These are phyloP conservation scores for Pterocarpus santalinus DNA, from an alignment of 306 rosid species.

Conservation along the genomic window DNA sequence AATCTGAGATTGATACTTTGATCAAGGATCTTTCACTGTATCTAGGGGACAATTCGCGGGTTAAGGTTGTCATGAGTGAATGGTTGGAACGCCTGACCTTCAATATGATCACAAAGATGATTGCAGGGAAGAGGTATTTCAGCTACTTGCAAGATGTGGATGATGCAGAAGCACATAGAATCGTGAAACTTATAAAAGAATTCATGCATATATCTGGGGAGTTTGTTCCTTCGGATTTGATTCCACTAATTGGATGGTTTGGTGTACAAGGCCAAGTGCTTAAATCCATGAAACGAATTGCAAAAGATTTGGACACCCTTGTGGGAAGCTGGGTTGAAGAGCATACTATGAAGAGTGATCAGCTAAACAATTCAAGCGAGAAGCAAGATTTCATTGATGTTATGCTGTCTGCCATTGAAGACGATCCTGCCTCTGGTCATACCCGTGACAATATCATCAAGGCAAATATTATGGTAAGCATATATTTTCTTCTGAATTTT, in stretches of 20 bases:
- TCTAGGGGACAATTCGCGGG: background rate
- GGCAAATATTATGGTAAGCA: conserved; percentile 50
- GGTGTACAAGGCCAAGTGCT: conserved; percentile 45
- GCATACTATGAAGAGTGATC: conserved; percentile 34
- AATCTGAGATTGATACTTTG: conserved; percentile 49
- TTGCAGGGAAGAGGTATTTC: conserved; percentile 65
- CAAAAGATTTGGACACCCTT: conserved; percentile 55
- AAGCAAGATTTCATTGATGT: conserved; percentile 67
- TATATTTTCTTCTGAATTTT: background rate
- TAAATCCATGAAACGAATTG: conserved; percentile 59
- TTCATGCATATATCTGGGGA: conserved; percentile 59
- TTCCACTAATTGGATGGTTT: conserved; percentile 64
- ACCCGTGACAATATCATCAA: conserved; percentile 61
- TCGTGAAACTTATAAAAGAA: conserved; percentile 58
- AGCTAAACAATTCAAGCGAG: background rate
- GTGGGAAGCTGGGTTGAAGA: conserved; percentile 64
- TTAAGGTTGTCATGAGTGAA: conserved; percentile 56
- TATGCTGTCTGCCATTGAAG: conserved; percentile 58
- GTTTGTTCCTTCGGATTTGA: conserved; percentile 54
- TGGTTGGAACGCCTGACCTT: conserved; percentile 58
- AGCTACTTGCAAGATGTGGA: conserved; percentile 46
- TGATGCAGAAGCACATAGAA: conserved; percentile 55
- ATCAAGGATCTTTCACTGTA: conserved; percentile 36
- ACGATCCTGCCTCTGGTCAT: conserved; percentile 48
- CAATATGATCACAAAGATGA: conserved; percentile 53